Percentiles rank a stretch among this genome's conserved stretches.
These are phyloP conservation scores for Heliamphora exappendiculata DNA, from an alignment of 148 eudicot genomes.

Conservation along the genomic window DNA sequence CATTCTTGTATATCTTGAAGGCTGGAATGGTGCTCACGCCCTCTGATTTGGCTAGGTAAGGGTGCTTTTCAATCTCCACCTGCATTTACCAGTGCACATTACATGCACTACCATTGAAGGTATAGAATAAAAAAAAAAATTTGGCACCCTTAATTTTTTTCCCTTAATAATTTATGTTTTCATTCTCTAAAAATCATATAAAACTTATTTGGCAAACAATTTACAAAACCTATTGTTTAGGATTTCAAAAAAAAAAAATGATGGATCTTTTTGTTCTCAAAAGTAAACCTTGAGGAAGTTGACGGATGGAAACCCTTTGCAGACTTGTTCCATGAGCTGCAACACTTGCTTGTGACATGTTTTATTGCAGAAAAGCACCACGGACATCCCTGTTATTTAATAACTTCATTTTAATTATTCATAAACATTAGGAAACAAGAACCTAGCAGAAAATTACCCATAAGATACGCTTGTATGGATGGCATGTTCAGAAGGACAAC, in stretches of 20 bases:
- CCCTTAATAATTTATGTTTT: not conserved
- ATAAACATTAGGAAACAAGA: not conserved
- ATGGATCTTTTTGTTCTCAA: not conserved
- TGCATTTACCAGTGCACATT: conserved; percentile 9
- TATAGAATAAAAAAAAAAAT: not conserved
- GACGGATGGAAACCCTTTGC: conserved; percentile 32
- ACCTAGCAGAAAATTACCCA: not conserved
- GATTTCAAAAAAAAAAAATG: too few species aligned
- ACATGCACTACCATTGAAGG: not conserved
- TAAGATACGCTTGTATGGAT: not conserved
- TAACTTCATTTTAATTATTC: not conserved
- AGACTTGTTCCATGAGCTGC: conserved; percentile 30
- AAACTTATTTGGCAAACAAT: too few species aligned
- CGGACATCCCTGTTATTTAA: conserved; percentile 31
- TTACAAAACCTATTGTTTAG: too few species aligned
- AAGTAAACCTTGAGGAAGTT: conserved; percentile 37
- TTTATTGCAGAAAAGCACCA: conserved; percentile 42
- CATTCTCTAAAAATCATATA: too few species aligned
- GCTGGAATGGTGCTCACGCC: conserved; percentile 27
- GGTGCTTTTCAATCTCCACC: conserved; percentile 46
- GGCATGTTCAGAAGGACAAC: not conserved
- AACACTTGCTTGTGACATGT: conserved; percentile 29
- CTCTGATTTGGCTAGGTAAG: conserved; percentile 39
- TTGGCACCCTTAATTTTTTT: not conserved
- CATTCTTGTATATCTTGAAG: conserved; percentile 48